Evolutionary conservation across 441 rosid genomes (phyloP), one percentile per base, ranked within the genome.

Genomic region (Viola pubescens): DNA sequence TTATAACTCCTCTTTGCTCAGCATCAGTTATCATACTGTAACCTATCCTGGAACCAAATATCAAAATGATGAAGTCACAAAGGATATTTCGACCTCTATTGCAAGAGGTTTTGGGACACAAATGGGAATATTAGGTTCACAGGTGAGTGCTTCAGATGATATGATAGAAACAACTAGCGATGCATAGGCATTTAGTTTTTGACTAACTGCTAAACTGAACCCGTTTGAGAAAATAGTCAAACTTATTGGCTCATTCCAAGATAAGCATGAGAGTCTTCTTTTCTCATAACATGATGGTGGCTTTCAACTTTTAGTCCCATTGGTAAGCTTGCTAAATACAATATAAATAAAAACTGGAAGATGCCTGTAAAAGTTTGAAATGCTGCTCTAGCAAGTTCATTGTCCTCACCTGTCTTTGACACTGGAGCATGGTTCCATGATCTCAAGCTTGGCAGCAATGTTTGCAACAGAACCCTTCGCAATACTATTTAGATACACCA

Each of bases 401-500:
- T 60, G 64, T 14, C 63, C 63, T 52, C 60, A 89, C 98, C 97
- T 89, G 82, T 92, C 97, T 69, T 92, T 92, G 62, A 92, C 98
- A 76, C 97, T 92, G 81, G 90, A 89, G 59, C 98, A 92, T 45
- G 97, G 97, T 67, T 92, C 97, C 97, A 89, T 92, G 62, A 83
- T 89, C 78, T 92, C 98, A 73, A 92, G 97, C 79, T 92, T 92
- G 70, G 90, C 98, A 63, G 96, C 98, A 71, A 92, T 76, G 72
- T 80, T 87, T 46, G 96, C 94, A 39, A 78, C 86, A 74, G 81
- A 81, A 6, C 91, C 98, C 65, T 87, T 92, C 34, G 81, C 86
- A 59, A 92, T 83, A 44, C 76, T 89, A 63, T 92, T 92, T 68
- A 92, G 82, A 80, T 83, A 89, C 60, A 92, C 97, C 98, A 92